Evolutionary conservation across 2,329 filamentous ascomycete species (phyloP), one percentile per base, ranked within the genome.

Genomic region (Torrubiellomyces zombiae): DNA sequence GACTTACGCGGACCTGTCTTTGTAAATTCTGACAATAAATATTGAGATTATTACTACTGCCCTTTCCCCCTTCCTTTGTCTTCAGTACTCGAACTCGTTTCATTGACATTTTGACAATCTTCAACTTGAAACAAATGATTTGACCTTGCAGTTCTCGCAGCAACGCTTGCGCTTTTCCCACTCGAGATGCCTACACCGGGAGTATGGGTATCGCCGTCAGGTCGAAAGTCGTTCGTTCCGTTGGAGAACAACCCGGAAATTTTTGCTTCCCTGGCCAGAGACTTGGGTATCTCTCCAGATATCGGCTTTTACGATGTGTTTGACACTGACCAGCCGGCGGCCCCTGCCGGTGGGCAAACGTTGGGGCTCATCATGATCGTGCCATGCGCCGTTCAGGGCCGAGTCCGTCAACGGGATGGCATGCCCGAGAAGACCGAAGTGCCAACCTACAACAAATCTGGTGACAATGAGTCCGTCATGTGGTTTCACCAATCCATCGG

Each of bases 401-500:
- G 50, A 19, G 51, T 50, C 14, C 45, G 50, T 25, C 33, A 33
- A 14, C 35, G 39, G 21, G 42, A 45, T 13, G 34, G 41, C 28
- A 40, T 34, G 2, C 25, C 34, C 5, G 32, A 38, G 14, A 28
- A 30, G 5, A 30, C 35, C 9, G 26, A 43, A 5, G 34, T 39
- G 7, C 18, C 45, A 16, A 45, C 44, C 1, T 55, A 56, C 33
- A 29, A 42, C 17, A 41, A 43, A 13, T 33, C 35, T 6, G 50
- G 49, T 2, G 37, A 40, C 5, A 44, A 51, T 1, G 76, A 85
- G 38, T 67, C 76, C 6, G 69, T 85, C 1, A 55, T 80, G 11
- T 91, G 80, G 80, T 89, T 82, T 54, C 74, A 74, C 42, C 81
- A 91, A 49, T 89, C 78, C 0, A 89, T 91, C 39, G 67, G 71